A percentile compares a stretch with the other conserved stretches of the same genome.
Evolutionary conservation across 352 stramenopile species (phyloP).

Genomic region (Pythium phragmiticola): DNA sequence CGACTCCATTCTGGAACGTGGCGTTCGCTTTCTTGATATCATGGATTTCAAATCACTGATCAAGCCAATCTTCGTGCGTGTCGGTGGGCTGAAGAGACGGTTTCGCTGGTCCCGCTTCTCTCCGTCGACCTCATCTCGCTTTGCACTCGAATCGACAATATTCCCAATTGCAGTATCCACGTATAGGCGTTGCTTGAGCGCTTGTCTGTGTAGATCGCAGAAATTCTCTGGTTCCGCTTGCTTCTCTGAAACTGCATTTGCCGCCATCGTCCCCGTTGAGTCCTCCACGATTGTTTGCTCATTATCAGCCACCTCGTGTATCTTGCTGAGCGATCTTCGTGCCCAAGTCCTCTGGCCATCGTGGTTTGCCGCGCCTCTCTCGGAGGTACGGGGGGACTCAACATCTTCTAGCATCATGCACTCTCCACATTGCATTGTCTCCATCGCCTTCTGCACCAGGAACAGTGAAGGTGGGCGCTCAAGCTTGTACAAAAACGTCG

Average conservation of each 20-base stretch:
- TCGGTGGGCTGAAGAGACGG: constrained; percentile 10
- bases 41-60: constrained; percentile 21
- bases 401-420: constrained; percentile 33
- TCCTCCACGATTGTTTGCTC: background rate
- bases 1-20: background rate
- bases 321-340: background rate
- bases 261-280: background rate
- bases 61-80: constrained; percentile 11
- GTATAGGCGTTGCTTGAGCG: background rate
- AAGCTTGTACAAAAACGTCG: constrained; percentile 25
- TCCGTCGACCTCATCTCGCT: background rate
- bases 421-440: constrained; percentile 2
- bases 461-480: constrained; percentile 30
- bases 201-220: background rate
- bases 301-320: background rate
- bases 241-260: background rate
- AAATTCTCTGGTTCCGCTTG: background rate
- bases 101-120: background rate
- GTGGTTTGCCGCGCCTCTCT: background rate
- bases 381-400: constrained; percentile 21
- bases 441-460: constrained; percentile 20
- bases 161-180: background rate
- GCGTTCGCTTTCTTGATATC: constrained; percentile 12
- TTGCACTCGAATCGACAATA: background rate
- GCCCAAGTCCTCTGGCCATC: background rate